These are phyloP conservation scores for Leptographium galeiforme DNA, from an alignment of 2,329 filamentous ascomycete genomes.

Conservation along the genomic window DNA sequence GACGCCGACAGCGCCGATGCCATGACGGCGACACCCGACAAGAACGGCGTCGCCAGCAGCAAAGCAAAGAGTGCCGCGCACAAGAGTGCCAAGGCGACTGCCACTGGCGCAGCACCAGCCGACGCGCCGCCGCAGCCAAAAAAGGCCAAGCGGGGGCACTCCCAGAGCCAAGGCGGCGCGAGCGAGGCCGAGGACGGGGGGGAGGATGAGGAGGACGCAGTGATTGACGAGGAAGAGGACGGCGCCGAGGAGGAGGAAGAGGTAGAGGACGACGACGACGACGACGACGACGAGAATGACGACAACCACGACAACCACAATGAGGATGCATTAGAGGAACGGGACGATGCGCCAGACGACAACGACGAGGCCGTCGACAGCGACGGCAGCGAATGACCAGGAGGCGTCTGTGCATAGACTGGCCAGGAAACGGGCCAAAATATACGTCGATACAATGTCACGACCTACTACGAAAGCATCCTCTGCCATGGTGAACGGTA, in stretches of 20 bases:
- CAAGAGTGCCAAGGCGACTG: background rate
- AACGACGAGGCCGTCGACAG: slow-evolving; percentile 49
- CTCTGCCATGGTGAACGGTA: too few relatives aligned
- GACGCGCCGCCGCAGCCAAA: slow-evolving; percentile 19
- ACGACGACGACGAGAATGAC: slow-evolving; percentile 26
- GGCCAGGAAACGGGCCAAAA: background rate
- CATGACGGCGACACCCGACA: slow-evolving; percentile 8
- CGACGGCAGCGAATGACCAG: slow-evolving; percentile 37
- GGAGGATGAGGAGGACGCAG: slow-evolving; percentile 23
- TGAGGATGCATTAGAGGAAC: slow-evolving; percentile 31
- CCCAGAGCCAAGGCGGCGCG: slow-evolving; percentile 2
- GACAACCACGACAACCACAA: slow-evolving; percentile 30
- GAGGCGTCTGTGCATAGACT: background rate
- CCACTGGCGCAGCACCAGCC: background rate
- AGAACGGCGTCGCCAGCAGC: background rate
- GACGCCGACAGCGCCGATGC: slow-evolving; percentile 7
- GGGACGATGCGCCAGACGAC: slow-evolving; percentile 24
- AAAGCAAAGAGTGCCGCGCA: slow-evolving; percentile 7
- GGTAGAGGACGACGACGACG: slow-evolving; percentile 28
- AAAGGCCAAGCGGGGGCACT: slow-evolving; percentile 23
- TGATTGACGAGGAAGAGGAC: slow-evolving; percentile 19
- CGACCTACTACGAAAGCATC: too few relatives aligned
- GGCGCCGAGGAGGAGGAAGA: slow-evolving; percentile 35
- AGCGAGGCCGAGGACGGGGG: slow-evolving; percentile 25
- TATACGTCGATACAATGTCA: too few relatives aligned